These are phyloP conservation scores for Boletus speciosus DNA, from an alignment of 768 basidiomycete genomes.

Conservation along the genomic window DNA sequence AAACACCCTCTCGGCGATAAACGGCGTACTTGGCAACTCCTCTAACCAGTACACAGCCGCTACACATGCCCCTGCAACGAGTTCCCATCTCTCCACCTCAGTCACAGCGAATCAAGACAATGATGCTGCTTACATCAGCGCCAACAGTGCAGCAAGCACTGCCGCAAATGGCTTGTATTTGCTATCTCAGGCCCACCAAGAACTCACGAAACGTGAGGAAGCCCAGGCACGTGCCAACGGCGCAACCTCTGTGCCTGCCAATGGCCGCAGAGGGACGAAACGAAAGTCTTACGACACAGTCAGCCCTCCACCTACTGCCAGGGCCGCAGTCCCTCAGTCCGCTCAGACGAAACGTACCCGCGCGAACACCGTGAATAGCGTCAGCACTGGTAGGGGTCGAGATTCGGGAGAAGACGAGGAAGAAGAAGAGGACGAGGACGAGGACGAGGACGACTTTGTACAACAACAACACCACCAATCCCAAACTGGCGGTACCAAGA, in stretches of 20 bases:
- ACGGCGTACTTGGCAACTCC: constrained; percentile 60
- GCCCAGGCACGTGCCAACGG: constrained; percentile 61
- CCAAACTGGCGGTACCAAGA: constrained; percentile 15
- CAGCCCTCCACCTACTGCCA: constrained; percentile 30
- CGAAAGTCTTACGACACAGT: constrained; percentile 59
- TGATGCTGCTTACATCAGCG: constrained; percentile 35
- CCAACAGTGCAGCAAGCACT: constrained; percentile 58
- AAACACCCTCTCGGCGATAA: constrained; percentile 58
- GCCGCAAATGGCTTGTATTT: constrained; percentile 93
- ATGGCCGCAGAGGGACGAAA: constrained; percentile 56
- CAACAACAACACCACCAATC: constrained; percentile 18
- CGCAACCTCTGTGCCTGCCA: constrained; percentile 29
- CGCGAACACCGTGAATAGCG: constrained; percentile 32
- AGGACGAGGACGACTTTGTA: constrained; percentile 34
- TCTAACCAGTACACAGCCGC: constrained; percentile 26
- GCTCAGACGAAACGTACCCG: constrained; percentile 37
- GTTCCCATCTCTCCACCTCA: constrained; percentile 35
- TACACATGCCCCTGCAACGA: constrained; percentile 33
- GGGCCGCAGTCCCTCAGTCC: constrained; percentile 24
- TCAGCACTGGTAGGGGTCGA: constrained; percentile 34
- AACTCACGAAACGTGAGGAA: constrained; percentile 93
- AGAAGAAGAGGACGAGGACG: constrained; percentile 38
- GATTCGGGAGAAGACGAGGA: constrained; percentile 34
- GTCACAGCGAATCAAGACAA: constrained; percentile 34
- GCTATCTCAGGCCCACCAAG: constrained; percentile 92